Conservation (phyloP, 2,329 filamentous ascomycete species). For the Calonectria fujianensis region DNA sequence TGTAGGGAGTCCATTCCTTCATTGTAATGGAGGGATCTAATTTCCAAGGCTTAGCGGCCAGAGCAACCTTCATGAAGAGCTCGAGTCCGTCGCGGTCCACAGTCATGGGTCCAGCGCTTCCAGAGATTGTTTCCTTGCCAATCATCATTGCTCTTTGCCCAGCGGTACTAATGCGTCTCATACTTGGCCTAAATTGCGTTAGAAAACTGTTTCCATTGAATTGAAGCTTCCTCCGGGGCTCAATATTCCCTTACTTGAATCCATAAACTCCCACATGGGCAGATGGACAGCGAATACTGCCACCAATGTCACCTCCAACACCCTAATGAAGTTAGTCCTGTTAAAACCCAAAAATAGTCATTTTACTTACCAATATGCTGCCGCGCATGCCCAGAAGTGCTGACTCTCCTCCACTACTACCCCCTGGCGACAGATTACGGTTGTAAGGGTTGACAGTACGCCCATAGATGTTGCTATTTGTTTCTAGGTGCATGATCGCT, state of each 20-base stretch:
- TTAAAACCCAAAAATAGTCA: accelerated
- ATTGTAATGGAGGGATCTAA: conserved; percentile 58
- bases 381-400: conserved; percentile 65
- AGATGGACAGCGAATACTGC: conserved; percentile 62
- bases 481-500: conserved; percentile 73
- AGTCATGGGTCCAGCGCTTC: conserved; percentile 59
- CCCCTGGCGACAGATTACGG: conserved; percentile 75
- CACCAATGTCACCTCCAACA: conserved; percentile 65
- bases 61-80: conserved; percentile 58
- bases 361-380: conserved; percentile 59
- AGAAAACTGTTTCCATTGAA: not conserved
- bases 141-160: conserved; percentile 54
- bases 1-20: conserved; percentile 60
- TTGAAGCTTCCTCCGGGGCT: too few species aligned
- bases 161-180: conserved; percentile 55
- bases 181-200: conserved; percentile 53
- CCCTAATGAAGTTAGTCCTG: conserved; percentile 49
- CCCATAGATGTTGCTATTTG: conserved; percentile 78
- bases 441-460: conserved; percentile 79
- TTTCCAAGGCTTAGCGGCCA: conserved; percentile 59
- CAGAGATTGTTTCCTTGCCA: conserved; percentile 61
- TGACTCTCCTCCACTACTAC: conserved; percentile 76
- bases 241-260: conserved; percentile 55
- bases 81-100: conserved; percentile 60
- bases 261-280: conserved; percentile 61